phyloP scores from a whole-genome alignment of 345 rosid genomes.

The Bruguiera sexangula region DNA sequence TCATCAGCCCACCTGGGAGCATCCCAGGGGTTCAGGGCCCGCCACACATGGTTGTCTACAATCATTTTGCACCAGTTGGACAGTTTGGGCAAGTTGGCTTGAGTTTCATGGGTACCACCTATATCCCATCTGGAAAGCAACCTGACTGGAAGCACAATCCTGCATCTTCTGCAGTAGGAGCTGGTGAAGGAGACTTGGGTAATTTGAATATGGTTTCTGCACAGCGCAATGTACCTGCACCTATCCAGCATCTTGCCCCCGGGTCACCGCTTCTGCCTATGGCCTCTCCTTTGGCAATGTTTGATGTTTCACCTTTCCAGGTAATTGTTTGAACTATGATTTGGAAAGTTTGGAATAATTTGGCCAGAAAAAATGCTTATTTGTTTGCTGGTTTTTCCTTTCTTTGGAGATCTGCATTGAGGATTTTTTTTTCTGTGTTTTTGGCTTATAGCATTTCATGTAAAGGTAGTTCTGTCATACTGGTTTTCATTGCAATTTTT shows the following conservation, averaged over 20 bases:
- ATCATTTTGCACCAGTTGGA: slow-evolving; percentile 98
- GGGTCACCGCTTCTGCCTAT: slow-evolving; percentile 69
- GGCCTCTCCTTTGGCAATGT: slow-evolving; percentile 80
- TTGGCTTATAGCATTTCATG: neutral
- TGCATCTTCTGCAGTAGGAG: slow-evolving; percentile 49
- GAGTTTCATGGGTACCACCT: slow-evolving; percentile 94
- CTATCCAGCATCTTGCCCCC: slow-evolving; percentile 77
- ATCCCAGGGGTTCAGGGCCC: slow-evolving; percentile 89
- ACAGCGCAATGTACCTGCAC: slow-evolving; percentile 63
- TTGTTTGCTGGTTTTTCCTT: neutral
- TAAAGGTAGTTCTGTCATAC: neutral
- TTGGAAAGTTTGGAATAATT: neutral
- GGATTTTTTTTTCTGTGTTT: neutral
- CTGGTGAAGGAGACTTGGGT: slow-evolving; percentile 61
- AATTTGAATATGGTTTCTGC: slow-evolving; percentile 50
- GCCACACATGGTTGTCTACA: slow-evolving; percentile 92
- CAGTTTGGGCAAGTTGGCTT: slow-evolving; percentile 92
- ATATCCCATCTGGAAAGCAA: slow-evolving; percentile 86
- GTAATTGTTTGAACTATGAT: slow-evolving; percentile 31
- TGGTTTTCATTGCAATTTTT: slow-evolving; percentile 18
- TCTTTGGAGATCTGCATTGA: neutral
- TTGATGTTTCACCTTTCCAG: slow-evolving; percentile 95
- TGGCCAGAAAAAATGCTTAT: neutral
- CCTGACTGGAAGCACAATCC: slow-evolving; percentile 94
- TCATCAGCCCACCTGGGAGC: slow-evolving; percentile 80